Base-by-base conservation (phyloP, 345 rosid genomes). In the Limnanthes douglasii region DNA sequence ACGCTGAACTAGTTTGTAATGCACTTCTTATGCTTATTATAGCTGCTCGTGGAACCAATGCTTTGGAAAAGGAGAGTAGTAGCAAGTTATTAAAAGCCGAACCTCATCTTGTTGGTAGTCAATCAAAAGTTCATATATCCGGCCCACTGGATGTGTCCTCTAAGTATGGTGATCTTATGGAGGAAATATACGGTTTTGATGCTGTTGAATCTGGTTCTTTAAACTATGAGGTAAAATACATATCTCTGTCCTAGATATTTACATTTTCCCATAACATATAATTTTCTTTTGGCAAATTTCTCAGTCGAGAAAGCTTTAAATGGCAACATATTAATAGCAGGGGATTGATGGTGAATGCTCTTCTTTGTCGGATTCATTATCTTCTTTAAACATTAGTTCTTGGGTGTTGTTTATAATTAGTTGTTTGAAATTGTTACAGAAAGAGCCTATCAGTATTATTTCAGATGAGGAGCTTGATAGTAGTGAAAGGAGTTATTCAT, bases 341-440 rank as follows among this genome's bases (percentile, higher is more conserved):
- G 30, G 42, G 22, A 8, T 45, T 24, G 34, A 11, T 33, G 38
- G 28, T 7, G 10, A 3, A 17, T 24, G 37, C 34, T 9, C 34
- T 39, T 36, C 10, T 8, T 44, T 43, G 0, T 22, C 26, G 25
- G 8, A 27, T 38, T 4, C 21, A 17, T 35, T 16, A 21, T 20
- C 26, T 5, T 21, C 31, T 2, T 18, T 6, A 37, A 23, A 21
- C 15, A 17, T 5, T n/a, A 6, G 11, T 18, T 48, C 22, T 24
- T 47, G 27, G 37, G 18, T 18, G n/a, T 35, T 31, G 31, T 31
- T 20, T 15, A 10, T 43, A 15, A 45, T 29, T 48, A 18, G 21
- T 60, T 12, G 27, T 43, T 43, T 36, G 34, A 33, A 47, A 14
- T 53, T 45, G 42, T 59, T 51, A 50, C 67, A 66, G 67, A 47